Evolutionary conservation across 1,139 yeast genomes (phyloP), one percentile per base, ranked within the genome.

Genomic region (Insectozyma bohioensis): DNA sequence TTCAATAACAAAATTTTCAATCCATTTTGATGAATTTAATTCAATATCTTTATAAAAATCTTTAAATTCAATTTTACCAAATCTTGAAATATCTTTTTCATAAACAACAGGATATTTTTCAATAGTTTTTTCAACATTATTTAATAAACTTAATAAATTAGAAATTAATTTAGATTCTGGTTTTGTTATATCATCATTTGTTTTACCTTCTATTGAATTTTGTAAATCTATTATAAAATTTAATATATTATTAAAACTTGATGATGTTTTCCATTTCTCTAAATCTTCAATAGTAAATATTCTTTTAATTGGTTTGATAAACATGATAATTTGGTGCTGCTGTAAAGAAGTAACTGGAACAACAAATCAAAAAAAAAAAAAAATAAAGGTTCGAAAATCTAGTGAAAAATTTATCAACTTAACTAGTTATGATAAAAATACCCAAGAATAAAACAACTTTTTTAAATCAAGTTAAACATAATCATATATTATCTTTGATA

Each of bases 31-130:
- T 0, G 71, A 48, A n/a, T 53, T 51, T 2, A 41, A 33, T 8
- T 51, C 41, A 6, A 88, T 48, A n/a, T 76, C 82, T 52, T 87
- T 95, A 54, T 85, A 87, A 49, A 90, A 86, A 40, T 80, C 90
- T 29, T 85, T 68, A 57, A 92, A 92, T 53, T 92, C 97, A 8
- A 78, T 67, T 50, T 94, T 94, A 2, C 99, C 99, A 54, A 92
- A 92, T 41, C 99, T 67, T 6, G 96, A 84, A 1, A 74, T 60
- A n/a, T 67, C 69, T 36, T 77, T 74, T 39, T 83, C 92, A 13
- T 72, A 60, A 4, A 61, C 53, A 0, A 95, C 90, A 0, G 97
- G 97, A 49, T 84, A 76, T 1, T 50, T 45, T 3, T 67, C 67
- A 1, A 84, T 70, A 0, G 76, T 52, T 0, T 27, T 39, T 3